Evolutionary conservation across 2,329 filamentous ascomycete genomes (phyloP).

Genomic region (Colletotrichum liriopes): DNA sequence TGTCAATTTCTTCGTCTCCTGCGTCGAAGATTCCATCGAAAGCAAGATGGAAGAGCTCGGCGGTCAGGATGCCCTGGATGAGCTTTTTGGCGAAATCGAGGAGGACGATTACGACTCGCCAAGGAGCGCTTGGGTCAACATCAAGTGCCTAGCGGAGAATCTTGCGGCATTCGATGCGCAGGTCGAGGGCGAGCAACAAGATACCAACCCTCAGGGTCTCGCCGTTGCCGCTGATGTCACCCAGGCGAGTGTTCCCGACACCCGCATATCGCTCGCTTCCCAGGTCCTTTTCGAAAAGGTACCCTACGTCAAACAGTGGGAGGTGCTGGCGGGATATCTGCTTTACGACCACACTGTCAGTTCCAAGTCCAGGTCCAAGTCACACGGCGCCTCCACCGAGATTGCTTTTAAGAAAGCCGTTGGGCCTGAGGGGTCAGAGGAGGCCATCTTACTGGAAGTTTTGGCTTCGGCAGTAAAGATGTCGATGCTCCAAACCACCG

Average conservation of each 20-base stretch:
- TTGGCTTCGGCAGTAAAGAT: conserved; percentile 87
- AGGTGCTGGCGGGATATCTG: conserved; percentile 89
- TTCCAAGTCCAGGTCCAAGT: conserved; percentile 65
- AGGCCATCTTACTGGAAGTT: conserved; percentile 88
- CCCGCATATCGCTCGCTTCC: conserved; percentile 87
- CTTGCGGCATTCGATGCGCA: conserved; percentile 86
- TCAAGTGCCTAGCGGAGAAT: conserved; percentile 91
- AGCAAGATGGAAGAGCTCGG: conserved; percentile 87
- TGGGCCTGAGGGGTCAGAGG: conserved; percentile 82
- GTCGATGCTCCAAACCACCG: conserved; percentile 76
- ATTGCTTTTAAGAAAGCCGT: conserved; percentile 79
- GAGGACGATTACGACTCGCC: conserved; percentile 84
- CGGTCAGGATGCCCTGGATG: conserved; percentile 82
- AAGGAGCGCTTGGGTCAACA: conserved; percentile 87
- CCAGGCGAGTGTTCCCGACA: conserved; percentile 79
- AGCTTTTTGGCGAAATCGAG: conserved; percentile 79
- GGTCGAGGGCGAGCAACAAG: conserved; percentile 69
- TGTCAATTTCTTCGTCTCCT: conserved; percentile 90
- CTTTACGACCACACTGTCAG: conserved; percentile 89
- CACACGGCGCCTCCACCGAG: conserved; percentile 72
- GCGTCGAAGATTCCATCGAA: conserved; percentile 86
- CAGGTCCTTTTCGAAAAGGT: conserved; percentile 89
- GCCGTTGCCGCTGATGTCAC: conserved; percentile 70
- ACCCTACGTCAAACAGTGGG: conserved; percentile 87
- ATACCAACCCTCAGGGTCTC: conserved; percentile 60